Evolutionary conservation across 306 rosid genomes (phyloP).

Genomic region (Pachyrhizus erosus): DNA sequence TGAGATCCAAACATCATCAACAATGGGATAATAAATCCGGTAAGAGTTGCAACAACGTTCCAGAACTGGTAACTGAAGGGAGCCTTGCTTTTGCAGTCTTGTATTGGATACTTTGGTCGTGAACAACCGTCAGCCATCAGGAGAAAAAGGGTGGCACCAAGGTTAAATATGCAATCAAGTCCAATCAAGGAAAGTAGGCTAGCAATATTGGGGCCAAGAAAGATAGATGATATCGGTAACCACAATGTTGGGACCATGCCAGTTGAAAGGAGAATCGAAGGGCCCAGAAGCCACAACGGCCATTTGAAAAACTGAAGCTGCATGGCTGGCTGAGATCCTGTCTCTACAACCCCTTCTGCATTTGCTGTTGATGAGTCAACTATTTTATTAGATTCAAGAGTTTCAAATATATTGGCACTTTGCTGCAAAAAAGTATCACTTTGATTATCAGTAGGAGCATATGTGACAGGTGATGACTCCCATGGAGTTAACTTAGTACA

Average conservation of each 20-base stretch:
- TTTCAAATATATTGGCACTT: slow-evolving; percentile 61
- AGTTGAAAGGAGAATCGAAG: slow-evolving; percentile 73
- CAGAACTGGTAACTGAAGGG: slow-evolving; percentile 91
- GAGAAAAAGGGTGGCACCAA: slow-evolving; percentile 91
- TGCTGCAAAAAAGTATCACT: slow-evolving; percentile 58
- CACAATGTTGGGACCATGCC: slow-evolving; percentile 94
- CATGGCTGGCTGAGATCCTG: slow-evolving; percentile 46
- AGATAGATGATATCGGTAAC: slow-evolving; percentile 84
- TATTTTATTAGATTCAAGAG: slow-evolving; percentile 53
- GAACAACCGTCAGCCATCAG: slow-evolving; percentile 94
- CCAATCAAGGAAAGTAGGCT: slow-evolving; percentile 89
- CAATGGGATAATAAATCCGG: slow-evolving; percentile 72
- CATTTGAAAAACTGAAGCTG: slow-evolving; percentile 75
- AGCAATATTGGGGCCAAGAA: slow-evolving; percentile 82
- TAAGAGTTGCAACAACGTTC: slow-evolving; percentile 74
- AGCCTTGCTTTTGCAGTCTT: slow-evolving; percentile 69
- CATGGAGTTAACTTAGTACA: slow-evolving; percentile 71
- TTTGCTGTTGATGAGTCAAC: slow-evolving; percentile 53
- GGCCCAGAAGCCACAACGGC: slow-evolving; percentile 96
- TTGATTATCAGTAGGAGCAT: slow-evolving; percentile 50
- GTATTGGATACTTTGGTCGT: slow-evolving; percentile 58
- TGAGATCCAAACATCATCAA: slow-evolving; percentile 68
- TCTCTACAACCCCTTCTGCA: slow-evolving; percentile 46
- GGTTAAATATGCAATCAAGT: slow-evolving; percentile 87
- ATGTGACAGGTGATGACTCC: slow-evolving; percentile 72